These are phyloP conservation scores for Diaporthe helianthi DNA, from an alignment of 2,329 filamentous ascomycete genomes.

Conservation along the genomic window DNA sequence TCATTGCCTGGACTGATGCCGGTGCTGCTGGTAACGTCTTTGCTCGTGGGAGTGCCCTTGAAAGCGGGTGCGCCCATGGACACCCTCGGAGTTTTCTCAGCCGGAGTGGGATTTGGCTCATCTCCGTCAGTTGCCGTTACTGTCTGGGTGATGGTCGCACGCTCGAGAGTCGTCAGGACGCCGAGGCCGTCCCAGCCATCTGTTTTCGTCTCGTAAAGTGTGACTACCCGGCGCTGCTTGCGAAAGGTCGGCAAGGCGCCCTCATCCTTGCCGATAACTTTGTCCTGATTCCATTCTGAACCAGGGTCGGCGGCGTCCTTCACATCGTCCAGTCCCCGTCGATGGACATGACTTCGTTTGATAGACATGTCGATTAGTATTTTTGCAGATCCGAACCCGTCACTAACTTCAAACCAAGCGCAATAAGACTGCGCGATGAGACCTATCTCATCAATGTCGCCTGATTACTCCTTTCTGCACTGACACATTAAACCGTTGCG, in stretches of 20 bases:
- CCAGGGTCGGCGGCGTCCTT: neutral
- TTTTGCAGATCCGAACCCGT: neutral
- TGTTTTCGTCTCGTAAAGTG: conserved; percentile 44
- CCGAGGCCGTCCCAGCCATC: conserved; percentile 30
- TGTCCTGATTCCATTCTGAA: neutral
- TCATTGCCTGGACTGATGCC: neutral
- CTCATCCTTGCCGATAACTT: neutral
- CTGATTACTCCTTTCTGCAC: neutral
- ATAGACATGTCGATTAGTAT: conserved; percentile 25
- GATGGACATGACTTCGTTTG: conserved; percentile 30
- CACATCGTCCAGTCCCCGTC: neutral
- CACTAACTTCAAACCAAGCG: neutral
- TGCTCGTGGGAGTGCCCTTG: neutral
- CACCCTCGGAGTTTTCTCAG: conserved; percentile 35
- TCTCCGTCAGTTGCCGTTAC: neutral
- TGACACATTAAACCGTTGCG: conserved; percentile 19
- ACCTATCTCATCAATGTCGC: conserved; percentile 10
- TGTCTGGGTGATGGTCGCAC: conserved; percentile 7
- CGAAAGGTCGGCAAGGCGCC: neutral
- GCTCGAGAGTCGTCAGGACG: conserved; percentile 30
- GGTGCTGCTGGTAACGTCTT: conserved; percentile 2
- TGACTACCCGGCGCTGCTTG: conserved; percentile 35
- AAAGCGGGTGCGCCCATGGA: conserved; percentile 20
- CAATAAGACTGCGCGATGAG: neutral
- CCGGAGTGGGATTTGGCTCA: conserved; percentile 39